Conservation (phyloP, 2,329 filamentous ascomycete genomes). For the Podosphaera fusca region DNA sequence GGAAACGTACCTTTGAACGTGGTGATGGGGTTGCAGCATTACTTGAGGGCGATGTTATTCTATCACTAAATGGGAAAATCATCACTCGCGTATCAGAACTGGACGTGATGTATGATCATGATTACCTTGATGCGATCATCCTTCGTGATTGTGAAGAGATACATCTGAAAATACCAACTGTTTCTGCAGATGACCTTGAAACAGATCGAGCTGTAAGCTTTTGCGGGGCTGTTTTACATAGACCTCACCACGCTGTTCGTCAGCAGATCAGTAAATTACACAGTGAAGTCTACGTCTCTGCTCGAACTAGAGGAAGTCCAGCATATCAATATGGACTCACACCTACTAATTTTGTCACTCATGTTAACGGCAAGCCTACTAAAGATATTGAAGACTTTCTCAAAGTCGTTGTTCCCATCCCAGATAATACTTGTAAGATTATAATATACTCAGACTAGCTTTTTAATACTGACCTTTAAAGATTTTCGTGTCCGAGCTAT, state of each 20-base stretch:
- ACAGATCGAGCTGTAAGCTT: conserved; percentile 83
- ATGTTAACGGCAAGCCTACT: conserved; percentile 75
- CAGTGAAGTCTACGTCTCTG: conserved; percentile 88
- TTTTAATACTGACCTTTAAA: conserved; percentile 14
- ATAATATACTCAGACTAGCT: neutral
- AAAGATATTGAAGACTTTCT: conserved; percentile 65
- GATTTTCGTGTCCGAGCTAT: conserved; percentile 93
- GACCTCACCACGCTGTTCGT: conserved; percentile 83
- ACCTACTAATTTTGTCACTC: conserved; percentile 92
- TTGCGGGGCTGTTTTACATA: conserved; percentile 81
- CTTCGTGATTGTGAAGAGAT: conserved; percentile 69
- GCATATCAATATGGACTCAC: conserved; percentile 79
- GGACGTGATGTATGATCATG: conserved; percentile 87
- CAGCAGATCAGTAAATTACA: conserved; percentile 95
- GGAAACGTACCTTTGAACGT: conserved; percentile 57
- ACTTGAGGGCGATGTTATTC: conserved; percentile 74
- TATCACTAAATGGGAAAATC: conserved; percentile 75
- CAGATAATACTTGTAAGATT: conserved; percentile 68
- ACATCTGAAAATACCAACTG: conserved; percentile 55
- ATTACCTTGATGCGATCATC: conserved; percentile 61
- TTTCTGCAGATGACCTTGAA: conserved; percentile 73
- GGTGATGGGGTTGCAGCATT: conserved; percentile 41
- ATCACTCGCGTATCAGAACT: conserved; percentile 85
- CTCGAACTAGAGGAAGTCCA: conserved; percentile 59
- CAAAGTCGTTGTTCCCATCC: conserved; percentile 60